Evolutionary conservation across 2,329 filamentous ascomycete species (phyloP), one percentile per base, ranked within the genome.

Genomic region (Chalaropsis thielavioides): DNA sequence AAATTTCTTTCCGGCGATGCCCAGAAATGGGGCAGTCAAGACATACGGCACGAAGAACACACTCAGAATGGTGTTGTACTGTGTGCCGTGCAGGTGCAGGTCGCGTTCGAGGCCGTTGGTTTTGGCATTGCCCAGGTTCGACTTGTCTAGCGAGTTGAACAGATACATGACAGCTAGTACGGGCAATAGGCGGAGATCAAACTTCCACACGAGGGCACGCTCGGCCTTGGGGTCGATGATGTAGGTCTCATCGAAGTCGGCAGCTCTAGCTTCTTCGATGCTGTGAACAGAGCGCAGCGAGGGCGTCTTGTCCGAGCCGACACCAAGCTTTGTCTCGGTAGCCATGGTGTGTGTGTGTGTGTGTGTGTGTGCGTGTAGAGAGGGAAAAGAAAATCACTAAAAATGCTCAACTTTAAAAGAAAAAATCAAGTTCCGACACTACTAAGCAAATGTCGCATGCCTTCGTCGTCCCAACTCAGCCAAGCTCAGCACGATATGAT

Each of bases 1-100:
- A 70, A 81, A 88, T 68, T 83, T 85, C 75, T 90, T 91, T 67
- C 86, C 86, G 11, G 88, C 72, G 73, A 90, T 85, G 56, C 75
- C 74, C 0, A 77, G 68, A 8, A 75, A 72, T 0, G 85, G 86
- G 0, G 86, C 87, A 63, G 84, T 86, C 49, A 90, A 71, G 63
- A 90, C 87, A 71, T 87, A 90, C 0, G 88, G 88, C 5, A 90
- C 78, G 73, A 88, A 91, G 77, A 91, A 91, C 68, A 91, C 84
- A 68, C 79, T 82, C 49, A 91, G 74, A 59, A 89, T 78, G 58
- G 84, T 80, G 73, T 89, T 90, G 76, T 90, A 89, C 72, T 89
- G 80, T 70, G 83, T 79, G 2, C 71, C 66, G 64, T 80, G 79
- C 76, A 90, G 82, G 64, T 80, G 66, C 24, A 77, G 72, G 62